Conservation (phyloP, 1,284 basidiomycete genomes). For the Grifola frondosa region DNA sequence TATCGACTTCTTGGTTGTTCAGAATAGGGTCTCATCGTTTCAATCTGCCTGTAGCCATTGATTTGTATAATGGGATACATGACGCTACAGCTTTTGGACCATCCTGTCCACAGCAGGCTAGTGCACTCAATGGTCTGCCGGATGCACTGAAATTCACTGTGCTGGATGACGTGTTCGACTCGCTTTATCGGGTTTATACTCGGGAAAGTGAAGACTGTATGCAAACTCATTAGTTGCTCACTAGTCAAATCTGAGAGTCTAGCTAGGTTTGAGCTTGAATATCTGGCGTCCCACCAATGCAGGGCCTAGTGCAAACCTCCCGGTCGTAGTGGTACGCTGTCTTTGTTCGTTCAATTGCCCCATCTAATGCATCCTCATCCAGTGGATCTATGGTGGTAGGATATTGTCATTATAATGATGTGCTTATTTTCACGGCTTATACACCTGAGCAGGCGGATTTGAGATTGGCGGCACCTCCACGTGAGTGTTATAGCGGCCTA, state of each 20-base stretch:
- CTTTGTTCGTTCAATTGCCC: not conserved
- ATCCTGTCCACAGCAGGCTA: slow-evolving; percentile 50
- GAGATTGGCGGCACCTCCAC: slow-evolving; percentile 24
- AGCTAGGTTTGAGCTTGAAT: slow-evolving; percentile 56
- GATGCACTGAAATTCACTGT: slow-evolving; percentile 5
- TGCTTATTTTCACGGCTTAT: not conserved
- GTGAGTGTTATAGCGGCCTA: slow-evolving; percentile 1
- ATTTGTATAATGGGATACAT: slow-evolving; percentile 40
- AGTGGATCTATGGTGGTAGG: slow-evolving; percentile 56
- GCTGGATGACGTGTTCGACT: not conserved
- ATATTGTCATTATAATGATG: slow-evolving; percentile 1
- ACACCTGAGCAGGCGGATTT: slow-evolving; percentile 31
- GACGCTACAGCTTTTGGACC: slow-evolving; percentile 44
- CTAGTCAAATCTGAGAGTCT: not conserved
- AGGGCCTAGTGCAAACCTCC: slow-evolving; percentile 39
- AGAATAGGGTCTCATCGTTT: no score
- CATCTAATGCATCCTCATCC: not conserved
- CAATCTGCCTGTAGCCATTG: slow-evolving; percentile 43
- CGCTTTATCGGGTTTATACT: not conserved
- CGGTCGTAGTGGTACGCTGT: slow-evolving; percentile 52
- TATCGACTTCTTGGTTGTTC: no score
- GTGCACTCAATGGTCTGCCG: slow-evolving; percentile 25
- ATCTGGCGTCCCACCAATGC: slow-evolving; percentile 46
- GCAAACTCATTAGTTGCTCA: not conserved
- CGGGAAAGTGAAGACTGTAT: slow-evolving; percentile 21